Evolutionary conservation across 1,284 basidiomycete species (phyloP).

Genomic region (Spongiforma sp.): DNA sequence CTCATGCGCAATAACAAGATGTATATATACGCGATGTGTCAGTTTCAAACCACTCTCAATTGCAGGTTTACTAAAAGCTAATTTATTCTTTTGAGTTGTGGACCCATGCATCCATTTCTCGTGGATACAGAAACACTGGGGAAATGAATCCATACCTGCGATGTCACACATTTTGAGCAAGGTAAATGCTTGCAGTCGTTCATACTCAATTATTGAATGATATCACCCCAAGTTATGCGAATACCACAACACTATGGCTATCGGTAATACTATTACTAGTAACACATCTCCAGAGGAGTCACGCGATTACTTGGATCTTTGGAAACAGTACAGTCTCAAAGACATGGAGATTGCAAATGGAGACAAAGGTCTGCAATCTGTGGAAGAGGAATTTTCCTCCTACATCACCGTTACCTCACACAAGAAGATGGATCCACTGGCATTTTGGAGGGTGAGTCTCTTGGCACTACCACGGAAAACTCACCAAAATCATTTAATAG

Average conservation of each 20-base stretch:
- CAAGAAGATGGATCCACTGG: background rate
- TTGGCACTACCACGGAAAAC: background rate
- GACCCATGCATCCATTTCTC: background rate
- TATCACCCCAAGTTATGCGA: background rate
- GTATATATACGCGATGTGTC: background rate
- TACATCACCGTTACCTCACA: background rate
- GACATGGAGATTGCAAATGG: background rate
- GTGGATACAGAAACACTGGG: background rate
- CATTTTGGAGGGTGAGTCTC: background rate
- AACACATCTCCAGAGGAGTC: too few relatives aligned
- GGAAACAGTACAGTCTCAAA: background rate
- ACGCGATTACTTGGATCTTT: too few relatives aligned
- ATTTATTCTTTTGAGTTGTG: background rate
- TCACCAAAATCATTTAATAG: background rate
- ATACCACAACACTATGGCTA: background rate
- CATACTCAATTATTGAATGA: background rate
- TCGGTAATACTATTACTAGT: background rate
- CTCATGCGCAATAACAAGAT: background rate
- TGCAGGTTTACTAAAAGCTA: background rate
- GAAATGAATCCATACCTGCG: background rate
- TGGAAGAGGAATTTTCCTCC: background rate
- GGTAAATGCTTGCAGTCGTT: background rate
- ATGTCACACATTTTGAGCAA: background rate
- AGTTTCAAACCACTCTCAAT: background rate
- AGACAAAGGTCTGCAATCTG: background rate